Evolutionary conservation across 176 grass and related monocot species (phyloP), one percentile per base, ranked within the genome.

Genomic region (Oryza nivara): DNA sequence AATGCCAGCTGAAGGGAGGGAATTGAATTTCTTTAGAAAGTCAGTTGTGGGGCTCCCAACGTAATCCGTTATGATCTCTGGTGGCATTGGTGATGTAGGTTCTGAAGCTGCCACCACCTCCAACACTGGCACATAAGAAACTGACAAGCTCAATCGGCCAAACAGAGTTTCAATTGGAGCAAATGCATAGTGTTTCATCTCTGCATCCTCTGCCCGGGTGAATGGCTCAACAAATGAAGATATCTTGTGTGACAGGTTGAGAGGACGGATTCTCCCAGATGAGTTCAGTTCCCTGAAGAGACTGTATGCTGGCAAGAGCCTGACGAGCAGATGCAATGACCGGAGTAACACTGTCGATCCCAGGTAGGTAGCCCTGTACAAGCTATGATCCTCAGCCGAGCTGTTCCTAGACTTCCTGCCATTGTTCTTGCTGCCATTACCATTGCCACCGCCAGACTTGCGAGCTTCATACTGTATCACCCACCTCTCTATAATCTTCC

Each of bases 401-500:
- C 77, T 76, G 67, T 71, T 82, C 60, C 76, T 86, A 15, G 69
- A 71, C 65, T 76, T 92, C 73, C 60, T 91, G 76, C 83, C 46
- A 47, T 51, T 15, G 23, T 58, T 85, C 71, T 80, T 79, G 52
- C 74, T 49, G 52, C 47, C 32, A 32, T 43, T 81, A 35, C 71
- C 71, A 45, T 67, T 75, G 19, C 65, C 80, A 80, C 35, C 46
- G 10, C 70, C 45, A 22, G 69, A 47, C 6, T 82, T 86, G n/a
- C 13, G 51, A 68, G 72, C 85, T 79, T 95, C 91, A 43, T 98
- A 98, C 77, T 91, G 89, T n/a, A 98, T 70, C 1, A 98, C 82
- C 95, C 95, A 98, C 75, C 95, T 93, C 82, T 98, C 95, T 41
- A 98, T 73, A 41, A 95, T 75, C 91, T 91, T 95, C 11, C 72